These are phyloP conservation scores for Phallus indusiatus DNA, from an alignment of 768 basidiomycete species.

Conservation along the genomic window DNA sequence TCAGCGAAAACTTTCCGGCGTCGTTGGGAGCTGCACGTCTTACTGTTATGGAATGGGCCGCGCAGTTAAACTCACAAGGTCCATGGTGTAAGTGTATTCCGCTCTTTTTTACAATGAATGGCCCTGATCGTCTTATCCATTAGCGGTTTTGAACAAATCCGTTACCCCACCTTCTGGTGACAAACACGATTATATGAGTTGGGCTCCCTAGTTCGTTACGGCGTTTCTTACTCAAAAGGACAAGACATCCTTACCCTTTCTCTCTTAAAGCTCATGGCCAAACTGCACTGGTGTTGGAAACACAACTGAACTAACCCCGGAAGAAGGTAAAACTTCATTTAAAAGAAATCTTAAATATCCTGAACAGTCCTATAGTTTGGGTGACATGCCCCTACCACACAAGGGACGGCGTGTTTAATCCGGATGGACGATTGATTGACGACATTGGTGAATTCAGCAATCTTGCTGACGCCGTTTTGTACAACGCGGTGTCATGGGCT, in stretches of 20 bases:
- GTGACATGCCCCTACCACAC: constrained; percentile 38
- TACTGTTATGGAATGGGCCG: constrained; percentile 40
- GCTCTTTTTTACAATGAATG: constrained; percentile 9
- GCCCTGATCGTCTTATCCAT: neutral
- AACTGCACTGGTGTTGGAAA: constrained; percentile 50
- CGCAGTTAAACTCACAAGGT: constrained; percentile 29
- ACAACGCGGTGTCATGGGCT: constrained; percentile 36
- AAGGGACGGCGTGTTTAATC: constrained; percentile 46
- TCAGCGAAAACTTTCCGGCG: constrained; percentile 30
- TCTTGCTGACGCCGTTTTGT: constrained; percentile 35
- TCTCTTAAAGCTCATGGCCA: constrained; percentile 33
- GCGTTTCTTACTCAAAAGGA: neutral
- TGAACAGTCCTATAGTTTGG: constrained; percentile 23
- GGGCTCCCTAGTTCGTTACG: constrained; percentile 53
- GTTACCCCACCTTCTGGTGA: constrained; percentile 30
- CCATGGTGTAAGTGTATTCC: constrained; percentile 44
- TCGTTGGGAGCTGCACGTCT: constrained; percentile 35
- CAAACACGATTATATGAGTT: constrained; percentile 58
- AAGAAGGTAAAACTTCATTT: constrained; percentile 32
- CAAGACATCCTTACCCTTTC: neutral
- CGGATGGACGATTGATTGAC: constrained; percentile 44
- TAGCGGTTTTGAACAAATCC: constrained; percentile 29
- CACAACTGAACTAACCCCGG: constrained; percentile 42
- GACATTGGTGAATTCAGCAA: constrained; percentile 38
- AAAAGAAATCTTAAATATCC: neutral